phyloP scores from a whole-genome alignment of 2,329 filamentous ascomycete genomes.

The Alternaria sp. region DNA sequence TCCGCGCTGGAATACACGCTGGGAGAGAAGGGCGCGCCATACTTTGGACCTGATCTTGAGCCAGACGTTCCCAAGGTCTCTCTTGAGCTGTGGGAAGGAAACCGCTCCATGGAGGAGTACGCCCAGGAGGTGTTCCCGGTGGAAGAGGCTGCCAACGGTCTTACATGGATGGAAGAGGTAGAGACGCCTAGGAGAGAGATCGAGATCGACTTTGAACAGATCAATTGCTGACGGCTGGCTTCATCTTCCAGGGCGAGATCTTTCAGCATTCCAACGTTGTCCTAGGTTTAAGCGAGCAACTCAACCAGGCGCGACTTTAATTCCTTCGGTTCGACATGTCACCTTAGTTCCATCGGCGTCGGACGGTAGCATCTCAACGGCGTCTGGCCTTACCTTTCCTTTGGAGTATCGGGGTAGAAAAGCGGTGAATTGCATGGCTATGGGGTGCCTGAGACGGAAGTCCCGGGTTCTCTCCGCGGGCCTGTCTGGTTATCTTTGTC shows the following conservation, averaged over 20 bases:
- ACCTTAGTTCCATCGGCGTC: constrained; percentile 22
- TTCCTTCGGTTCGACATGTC: constrained; percentile 26
- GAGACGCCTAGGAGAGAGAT: constrained; percentile 48
- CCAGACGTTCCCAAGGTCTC: constrained; percentile 74
- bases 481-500: constrained; percentile 11
- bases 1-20: constrained; percentile 69
- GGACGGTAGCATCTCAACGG: constrained; percentile 19
- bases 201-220: constrained; percentile 47
- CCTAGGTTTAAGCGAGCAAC: constrained; percentile 42
- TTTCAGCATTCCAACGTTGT: constrained; percentile 37
- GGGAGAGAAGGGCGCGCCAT: constrained; percentile 66
- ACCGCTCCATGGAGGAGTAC: constrained; percentile 90
- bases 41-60: constrained; percentile 69
- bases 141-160: constrained; percentile 91
- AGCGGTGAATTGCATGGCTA: constrained; percentile 29
- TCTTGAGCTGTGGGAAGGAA: constrained; percentile 87
- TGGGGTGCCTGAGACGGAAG: constrained; percentile 13
- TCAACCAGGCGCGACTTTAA: constrained; percentile 46
- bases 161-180: constrained; percentile 84
- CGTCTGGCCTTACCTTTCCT: constrained; percentile 16
- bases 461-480: constrained; percentile 12
- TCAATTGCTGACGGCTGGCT: constrained; percentile 48
- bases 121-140: constrained; percentile 92
- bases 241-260: constrained; percentile 42
- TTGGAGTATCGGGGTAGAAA: constrained; percentile 29